Evolutionary conservation across 2,329 filamentous ascomycete genomes (phyloP).

Genomic region (Volutella citrinella): DNA sequence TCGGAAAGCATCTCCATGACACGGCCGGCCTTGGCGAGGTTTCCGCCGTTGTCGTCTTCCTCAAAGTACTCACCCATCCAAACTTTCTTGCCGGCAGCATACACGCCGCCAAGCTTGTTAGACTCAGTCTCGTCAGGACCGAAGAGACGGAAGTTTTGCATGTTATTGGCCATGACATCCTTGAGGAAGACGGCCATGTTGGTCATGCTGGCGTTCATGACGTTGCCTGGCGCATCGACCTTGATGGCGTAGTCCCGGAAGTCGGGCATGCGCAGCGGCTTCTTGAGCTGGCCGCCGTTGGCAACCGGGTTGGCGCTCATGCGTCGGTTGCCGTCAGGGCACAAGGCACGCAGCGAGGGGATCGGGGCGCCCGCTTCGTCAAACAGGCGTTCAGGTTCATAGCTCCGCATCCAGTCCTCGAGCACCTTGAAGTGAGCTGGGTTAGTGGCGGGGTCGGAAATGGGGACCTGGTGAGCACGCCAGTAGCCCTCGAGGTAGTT

Average conservation of each 20-base stretch:
- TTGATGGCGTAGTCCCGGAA: conserved; percentile 66
- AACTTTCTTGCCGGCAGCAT: conserved; percentile 73
- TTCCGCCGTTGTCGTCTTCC: conserved; percentile 72
- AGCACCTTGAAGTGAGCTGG: conserved; percentile 63
- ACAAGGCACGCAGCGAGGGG: conserved; percentile 59
- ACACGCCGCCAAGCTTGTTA: conserved; percentile 72
- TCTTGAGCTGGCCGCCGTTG: conserved; percentile 66
- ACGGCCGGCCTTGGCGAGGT: conserved; percentile 63
- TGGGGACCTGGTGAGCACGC: conserved; percentile 75
- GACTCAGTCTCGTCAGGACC: conserved; percentile 80
- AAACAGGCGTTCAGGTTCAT: conserved; percentile 71
- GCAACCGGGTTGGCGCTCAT: conserved; percentile 77
- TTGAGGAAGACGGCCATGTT: conserved; percentile 67
- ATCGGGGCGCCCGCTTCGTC: conserved; percentile 61
- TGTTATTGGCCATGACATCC: conserved; percentile 65
- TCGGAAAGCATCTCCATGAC: conserved; percentile 86
- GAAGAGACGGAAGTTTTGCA: conserved; percentile 69
- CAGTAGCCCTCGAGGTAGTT: conserved; percentile 75
- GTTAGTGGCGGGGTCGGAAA: conserved; percentile 66
- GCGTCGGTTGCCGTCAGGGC: conserved; percentile 61
- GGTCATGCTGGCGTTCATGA: conserved; percentile 61
- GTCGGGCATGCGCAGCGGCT: conserved; percentile 66
- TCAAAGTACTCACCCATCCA: conserved; percentile 79
- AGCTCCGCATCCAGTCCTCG: conserved; percentile 75
- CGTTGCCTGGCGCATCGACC: conserved; percentile 58